These are phyloP conservation scores for Lasiodiplodia citricola DNA, from an alignment of 2,329 filamentous ascomycete genomes.

Conservation along the genomic window DNA sequence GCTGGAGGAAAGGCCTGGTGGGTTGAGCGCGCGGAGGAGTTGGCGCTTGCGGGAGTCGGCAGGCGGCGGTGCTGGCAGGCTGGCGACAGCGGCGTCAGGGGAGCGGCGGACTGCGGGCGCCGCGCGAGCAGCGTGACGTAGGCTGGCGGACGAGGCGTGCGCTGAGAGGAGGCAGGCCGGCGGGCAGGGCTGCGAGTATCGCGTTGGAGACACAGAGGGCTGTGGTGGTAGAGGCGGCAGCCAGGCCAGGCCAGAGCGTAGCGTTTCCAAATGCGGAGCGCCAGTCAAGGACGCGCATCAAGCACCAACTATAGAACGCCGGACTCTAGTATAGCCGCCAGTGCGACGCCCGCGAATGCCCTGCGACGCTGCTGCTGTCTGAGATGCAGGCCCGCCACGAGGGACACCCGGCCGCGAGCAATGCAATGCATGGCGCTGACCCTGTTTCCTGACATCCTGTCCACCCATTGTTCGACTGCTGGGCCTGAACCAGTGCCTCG, in stretches of 20 bases:
- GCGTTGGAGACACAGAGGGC: not conserved
- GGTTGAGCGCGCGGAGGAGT: conserved; percentile 17
- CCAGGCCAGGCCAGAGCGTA: conserved; percentile 8
- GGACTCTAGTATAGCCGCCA: conserved; percentile 20
- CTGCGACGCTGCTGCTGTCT: conserved; percentile 21
- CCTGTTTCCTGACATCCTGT: not conserved
- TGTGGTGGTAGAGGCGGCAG: conserved; percentile 20
- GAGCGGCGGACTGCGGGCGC: not conserved
- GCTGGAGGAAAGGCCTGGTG: not conserved
- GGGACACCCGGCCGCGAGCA: conserved; percentile 6
- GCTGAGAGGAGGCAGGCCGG: not conserved
- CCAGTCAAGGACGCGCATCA: conserved; percentile 19
- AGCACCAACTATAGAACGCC: conserved; percentile 22
- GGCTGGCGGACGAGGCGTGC: not conserved
- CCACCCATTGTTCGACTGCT: not conserved
- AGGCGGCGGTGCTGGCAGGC: conserved; percentile 1
- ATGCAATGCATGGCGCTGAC: not conserved
- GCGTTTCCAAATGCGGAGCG: conserved; percentile 21
- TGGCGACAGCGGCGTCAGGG: conserved; percentile 9
- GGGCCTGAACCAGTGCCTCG: not conserved
- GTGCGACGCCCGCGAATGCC: conserved; percentile 20
- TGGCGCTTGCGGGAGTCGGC: conserved; percentile 23
- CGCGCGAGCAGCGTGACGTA: not conserved
- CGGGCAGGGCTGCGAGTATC: conserved; percentile 14
- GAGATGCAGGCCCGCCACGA: conserved; percentile 17